Evolutionary conservation across 2,329 filamentous ascomycete species (phyloP).

Genomic region (Verticillium nubilum): DNA sequence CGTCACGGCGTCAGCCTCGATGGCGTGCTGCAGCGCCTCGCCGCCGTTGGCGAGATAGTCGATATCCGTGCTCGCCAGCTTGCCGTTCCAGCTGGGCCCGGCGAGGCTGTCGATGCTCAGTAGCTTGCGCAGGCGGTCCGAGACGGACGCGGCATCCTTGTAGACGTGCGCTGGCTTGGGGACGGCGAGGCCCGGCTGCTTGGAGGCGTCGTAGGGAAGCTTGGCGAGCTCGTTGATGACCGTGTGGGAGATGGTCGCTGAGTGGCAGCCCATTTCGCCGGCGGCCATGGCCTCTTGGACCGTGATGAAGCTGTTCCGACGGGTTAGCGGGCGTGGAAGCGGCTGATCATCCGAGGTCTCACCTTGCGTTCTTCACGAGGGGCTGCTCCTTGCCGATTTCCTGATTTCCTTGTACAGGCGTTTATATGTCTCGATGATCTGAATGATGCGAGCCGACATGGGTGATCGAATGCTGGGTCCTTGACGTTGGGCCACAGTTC

Average conservation of each 20-base stretch:
- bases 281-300: constrained; percentile 38
- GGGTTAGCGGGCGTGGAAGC: constrained; percentile 1
- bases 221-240: constrained; percentile 31
- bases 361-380: constrained; percentile 40
- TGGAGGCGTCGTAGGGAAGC: constrained; percentile 27
- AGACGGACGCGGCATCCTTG: constrained; percentile 22
- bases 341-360: not conserved
- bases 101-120: constrained; percentile 32
- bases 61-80: constrained; percentile 29
- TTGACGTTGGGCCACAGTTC: constrained; percentile 39
- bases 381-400: constrained; percentile 43
- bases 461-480: constrained; percentile 40
- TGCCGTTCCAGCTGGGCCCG: constrained; percentile 29
- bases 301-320: constrained; percentile 29
- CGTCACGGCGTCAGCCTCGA: constrained; percentile 30
- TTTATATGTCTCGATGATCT: constrained; percentile 42
- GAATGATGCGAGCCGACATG: constrained; percentile 41
- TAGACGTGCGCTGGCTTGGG: constrained; percentile 36
- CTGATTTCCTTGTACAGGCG: constrained; percentile 36
- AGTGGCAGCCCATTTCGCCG: constrained; percentile 39
- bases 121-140: constrained; percentile 28
- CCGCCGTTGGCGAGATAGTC: constrained; percentile 42
- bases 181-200: constrained; percentile 30
- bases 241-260: constrained; percentile 35
- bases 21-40: constrained; percentile 34